Evolutionary conservation across 257 asterid species (phyloP).

Genomic region (Nicotiana attenuata): DNA sequence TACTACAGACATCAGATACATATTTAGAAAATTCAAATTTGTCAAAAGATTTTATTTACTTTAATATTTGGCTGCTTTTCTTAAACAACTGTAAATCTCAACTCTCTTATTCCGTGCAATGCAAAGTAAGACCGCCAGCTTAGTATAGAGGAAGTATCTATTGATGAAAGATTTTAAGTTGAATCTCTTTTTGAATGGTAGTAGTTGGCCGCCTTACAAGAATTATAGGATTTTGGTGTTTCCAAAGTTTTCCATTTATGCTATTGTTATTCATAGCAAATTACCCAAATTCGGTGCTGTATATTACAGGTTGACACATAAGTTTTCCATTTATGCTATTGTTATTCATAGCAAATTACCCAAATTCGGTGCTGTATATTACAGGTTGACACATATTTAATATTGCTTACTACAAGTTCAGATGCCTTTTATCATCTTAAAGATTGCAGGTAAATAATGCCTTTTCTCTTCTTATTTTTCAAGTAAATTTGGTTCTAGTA

Average conservation of each 20-base stretch:
- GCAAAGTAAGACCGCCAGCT: background rate
- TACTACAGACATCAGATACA: background rate
- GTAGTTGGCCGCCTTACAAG: background rate
- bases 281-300: background rate
- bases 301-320: conserved; percentile 74
- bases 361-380: background rate
- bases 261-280: background rate
- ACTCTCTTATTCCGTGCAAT: background rate
- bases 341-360: background rate
- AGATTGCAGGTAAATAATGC: conserved; percentile 68
- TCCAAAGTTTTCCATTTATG: background rate
- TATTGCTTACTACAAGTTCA: conserved; percentile 81
- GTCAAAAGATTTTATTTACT: background rate
- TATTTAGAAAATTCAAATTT: background rate
- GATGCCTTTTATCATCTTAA: conserved; percentile 90
- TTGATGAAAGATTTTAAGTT: background rate
- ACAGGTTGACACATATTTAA: conserved; percentile 82
- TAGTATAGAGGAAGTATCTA: background rate
- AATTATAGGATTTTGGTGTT: background rate
- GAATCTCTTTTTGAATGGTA: background rate
- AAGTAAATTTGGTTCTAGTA: background rate
- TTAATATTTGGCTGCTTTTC: background rate
- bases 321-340: too few species aligned
- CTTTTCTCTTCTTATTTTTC: background rate
- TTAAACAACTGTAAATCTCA: background rate